Base-by-base conservation (phyloP, 1,139 yeast genomes). In the Blastobotrys apis region DNA sequence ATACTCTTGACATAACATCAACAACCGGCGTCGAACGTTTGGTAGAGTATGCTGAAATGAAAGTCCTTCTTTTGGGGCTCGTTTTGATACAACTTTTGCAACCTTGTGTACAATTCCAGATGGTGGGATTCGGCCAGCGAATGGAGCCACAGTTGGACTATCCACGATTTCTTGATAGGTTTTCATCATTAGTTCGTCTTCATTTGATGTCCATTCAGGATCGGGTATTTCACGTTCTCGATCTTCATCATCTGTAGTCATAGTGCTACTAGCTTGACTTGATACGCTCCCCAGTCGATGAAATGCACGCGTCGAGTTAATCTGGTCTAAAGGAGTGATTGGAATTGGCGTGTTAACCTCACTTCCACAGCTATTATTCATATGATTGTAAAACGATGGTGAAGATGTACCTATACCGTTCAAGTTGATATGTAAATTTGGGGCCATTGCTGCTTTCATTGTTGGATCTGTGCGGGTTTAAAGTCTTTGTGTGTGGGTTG, bases 71-170 rank as follows among this genome's bases (percentile, higher is more conserved):
- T 39, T 47, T 40, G 55, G 60, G 29, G 66, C 64, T 20, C 48
- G 49, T 35, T 57, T 56, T 19, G 56, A 42, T 2, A 66, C 57
- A 35, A 59, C 57, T 34, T 59, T 58, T 37, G 68, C 67, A 1
- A 63, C 69, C 29, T 61, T 53, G 37, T 64, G 66, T 23, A 64
- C 60, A 4, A 66, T 52, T 2, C 68, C 69, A 1, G 64, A 57
- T 2, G 69, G 69, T 16, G 68, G 69, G 26, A 60, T 52, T 25
- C 56, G 49, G 9, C 68, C 68, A 8, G 65, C 59, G 45, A 65
- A 65, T 12, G 69, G 69, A 3, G 69, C 66, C 10, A 52, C 52
- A 10, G 60, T 55, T 1, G 69, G 69, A 41, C 61, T 56, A 37
- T 54, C 59, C 5, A 55, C 48, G 25, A 55, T 42, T 16, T 52